phyloP scores from a whole-genome alignment of 1,139 yeast genomes.

The Insectozyma bohioensis region DNA sequence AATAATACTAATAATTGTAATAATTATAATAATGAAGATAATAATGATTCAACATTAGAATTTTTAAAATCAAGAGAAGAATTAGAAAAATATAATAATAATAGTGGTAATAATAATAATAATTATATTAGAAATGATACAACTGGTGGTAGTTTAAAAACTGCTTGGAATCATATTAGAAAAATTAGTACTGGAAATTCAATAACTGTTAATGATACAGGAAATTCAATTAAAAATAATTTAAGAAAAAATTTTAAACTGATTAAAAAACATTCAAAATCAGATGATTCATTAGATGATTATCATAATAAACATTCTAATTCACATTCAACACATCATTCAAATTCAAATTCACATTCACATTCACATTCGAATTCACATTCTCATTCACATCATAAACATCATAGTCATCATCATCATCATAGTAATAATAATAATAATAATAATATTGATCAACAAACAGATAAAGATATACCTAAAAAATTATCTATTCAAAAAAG shows the following conservation, averaged over 20 bases:
- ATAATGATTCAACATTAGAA: slow-evolving; percentile 41
- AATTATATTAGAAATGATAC: too few species aligned
- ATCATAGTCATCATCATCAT: too few species aligned
- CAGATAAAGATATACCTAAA: too few species aligned
- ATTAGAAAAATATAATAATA: slow-evolving; percentile 16
- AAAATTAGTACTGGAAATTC: slow-evolving; percentile 43
- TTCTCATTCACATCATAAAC: too few species aligned
- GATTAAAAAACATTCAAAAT: slow-evolving; percentile 9
- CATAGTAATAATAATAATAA: too few species aligned
- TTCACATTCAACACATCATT: too few species aligned
- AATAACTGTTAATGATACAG: slow-evolving; percentile 23
- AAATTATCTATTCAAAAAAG: slow-evolving; percentile 63
- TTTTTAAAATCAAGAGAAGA: slow-evolving; percentile 46
- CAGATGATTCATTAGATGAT: slow-evolving; percentile 7
- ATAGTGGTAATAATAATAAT: too few species aligned
- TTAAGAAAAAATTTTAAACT: slow-evolving; percentile 46
- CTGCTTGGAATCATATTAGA: slow-evolving; percentile 34
- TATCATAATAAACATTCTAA: slow-evolving; percentile 1
- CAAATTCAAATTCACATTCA: too few species aligned
- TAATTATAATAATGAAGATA: slow-evolving; percentile 8
- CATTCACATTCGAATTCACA: too few species aligned
- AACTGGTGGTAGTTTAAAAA: slow-evolving; percentile 50
- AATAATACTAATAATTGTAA: slow-evolving; percentile 4
- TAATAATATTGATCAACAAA: too few species aligned
- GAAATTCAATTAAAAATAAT: slow-evolving; percentile 29